A percentile compares a stretch with the other conserved stretches of the same genome.
phyloP scores from a whole-genome alignment of 208 protist species.

The Trypanosoma melophagium region DNA sequence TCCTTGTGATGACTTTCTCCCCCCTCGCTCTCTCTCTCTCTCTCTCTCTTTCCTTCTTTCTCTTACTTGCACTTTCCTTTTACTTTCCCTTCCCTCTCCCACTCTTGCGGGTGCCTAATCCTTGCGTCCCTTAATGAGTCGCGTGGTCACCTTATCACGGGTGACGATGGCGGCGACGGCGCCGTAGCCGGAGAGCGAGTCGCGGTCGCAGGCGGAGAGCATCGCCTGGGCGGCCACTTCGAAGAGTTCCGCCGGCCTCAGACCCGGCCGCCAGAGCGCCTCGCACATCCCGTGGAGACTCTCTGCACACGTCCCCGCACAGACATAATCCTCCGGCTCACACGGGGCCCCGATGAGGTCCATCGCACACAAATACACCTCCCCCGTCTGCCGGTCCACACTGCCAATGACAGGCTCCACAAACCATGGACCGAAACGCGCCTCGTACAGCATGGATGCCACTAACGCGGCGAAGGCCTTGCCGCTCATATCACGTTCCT shows the following conservation, averaged over 20 bases:
- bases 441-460: conserved; percentile 89
- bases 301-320: conserved; percentile 94
- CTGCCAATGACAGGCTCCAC: conserved; percentile 97
- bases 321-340: conserved; percentile 96
- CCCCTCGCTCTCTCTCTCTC: not conserved
- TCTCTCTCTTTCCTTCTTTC: conserved; percentile 4
- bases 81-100: not conserved
- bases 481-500: conserved; percentile 87
- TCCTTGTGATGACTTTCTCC: no score
- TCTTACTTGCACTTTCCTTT: not conserved
- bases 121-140: conserved; percentile 88
- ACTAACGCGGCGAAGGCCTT: conserved; percentile 86
- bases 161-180: conserved; percentile 92
- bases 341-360: conserved; percentile 96
- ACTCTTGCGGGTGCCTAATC: conserved; percentile 48
- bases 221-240: conserved; percentile 95
- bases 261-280: conserved; percentile 92
- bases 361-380: conserved; percentile 94
- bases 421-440: conserved; percentile 98
- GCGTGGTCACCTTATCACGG: conserved; percentile 72
- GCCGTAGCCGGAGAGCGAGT: conserved; percentile 97
- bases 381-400: conserved; percentile 91
- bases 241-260: conserved; percentile 97
- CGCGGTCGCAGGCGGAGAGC: conserved; percentile 95
- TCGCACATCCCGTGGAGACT: conserved; percentile 98